Conservation (phyloP, 495 filamentous ascomycete genomes). For the Penicillium paradoxum region DNA sequence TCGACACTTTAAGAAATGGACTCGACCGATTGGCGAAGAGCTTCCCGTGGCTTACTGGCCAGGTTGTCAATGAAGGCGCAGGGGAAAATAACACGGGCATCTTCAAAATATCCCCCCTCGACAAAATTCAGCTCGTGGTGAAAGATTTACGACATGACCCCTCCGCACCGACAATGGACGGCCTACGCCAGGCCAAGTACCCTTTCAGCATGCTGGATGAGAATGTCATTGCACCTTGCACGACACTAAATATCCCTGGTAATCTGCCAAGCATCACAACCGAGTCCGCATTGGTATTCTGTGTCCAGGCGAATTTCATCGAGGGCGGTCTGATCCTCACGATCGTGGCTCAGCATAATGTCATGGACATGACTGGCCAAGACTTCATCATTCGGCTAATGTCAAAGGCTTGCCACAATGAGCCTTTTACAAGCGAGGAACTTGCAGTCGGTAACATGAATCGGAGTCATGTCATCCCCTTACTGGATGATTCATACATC, state of each 20-base stretch:
- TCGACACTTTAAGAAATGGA: constrained; percentile 29
- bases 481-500: constrained; percentile 32
- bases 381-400: constrained; percentile 45
- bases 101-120: constrained; percentile 37
- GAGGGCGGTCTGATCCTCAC: constrained; percentile 45
- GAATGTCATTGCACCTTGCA: constrained; percentile 40
- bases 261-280: constrained; percentile 10
- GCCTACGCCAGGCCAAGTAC: constrained; percentile 36
- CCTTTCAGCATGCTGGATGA: constrained; percentile 54
- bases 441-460: constrained; percentile 40
- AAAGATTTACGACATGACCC: constrained; percentile 38
- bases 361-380: constrained; percentile 53
- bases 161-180: constrained; percentile 36
- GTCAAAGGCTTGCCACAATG: constrained; percentile 47
- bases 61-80: constrained; percentile 42
- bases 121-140: constrained; percentile 35
- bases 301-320: constrained; percentile 51
- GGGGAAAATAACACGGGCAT: constrained; percentile 30
- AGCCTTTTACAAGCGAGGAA: constrained; percentile 43
- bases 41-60: constrained; percentile 53
- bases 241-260: constrained; percentile 32
- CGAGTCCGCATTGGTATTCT: constrained; percentile 39
- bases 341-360: constrained; percentile 43
- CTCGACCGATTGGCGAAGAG: constrained; percentile 30
- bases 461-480: constrained; percentile 37